phyloP scores from a whole-genome alignment of 257 asterid species.

The Gentiana macrophylla region DNA sequence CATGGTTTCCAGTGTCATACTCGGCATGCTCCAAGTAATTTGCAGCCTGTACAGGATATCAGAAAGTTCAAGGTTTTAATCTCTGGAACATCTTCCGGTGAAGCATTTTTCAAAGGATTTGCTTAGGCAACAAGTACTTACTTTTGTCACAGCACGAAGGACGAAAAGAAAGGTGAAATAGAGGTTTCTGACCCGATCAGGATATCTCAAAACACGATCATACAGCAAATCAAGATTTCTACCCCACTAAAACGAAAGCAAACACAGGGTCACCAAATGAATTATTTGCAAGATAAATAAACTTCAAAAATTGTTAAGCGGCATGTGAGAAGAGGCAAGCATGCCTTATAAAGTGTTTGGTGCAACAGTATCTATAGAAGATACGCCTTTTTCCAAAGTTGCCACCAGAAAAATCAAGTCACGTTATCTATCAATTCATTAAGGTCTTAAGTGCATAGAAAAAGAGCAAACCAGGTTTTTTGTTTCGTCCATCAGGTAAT shows the following conservation, averaged over 20 bases:
- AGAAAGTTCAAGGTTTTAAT: slow-evolving; percentile 1
- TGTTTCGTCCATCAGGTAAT: slow-evolving; percentile 55
- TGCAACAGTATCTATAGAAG: neutral
- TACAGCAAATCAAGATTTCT: slow-evolving; percentile 44
- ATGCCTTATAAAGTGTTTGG: too few relatives aligned
- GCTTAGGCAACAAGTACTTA: slow-evolving; percentile 16
- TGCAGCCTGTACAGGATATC: slow-evolving; percentile 28
- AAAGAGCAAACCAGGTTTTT: slow-evolving; percentile 34
- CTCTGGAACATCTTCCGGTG: neutral
- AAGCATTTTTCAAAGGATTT: neutral
- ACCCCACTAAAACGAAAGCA: slow-evolving; percentile 48
- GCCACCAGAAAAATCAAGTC: neutral
- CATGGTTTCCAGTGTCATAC: slow-evolving; percentile 51
- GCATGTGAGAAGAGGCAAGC: neutral
- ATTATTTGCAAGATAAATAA: slow-evolving; percentile 1
- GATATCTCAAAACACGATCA: slow-evolving; percentile 50
- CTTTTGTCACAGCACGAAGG: slow-evolving; percentile 55
- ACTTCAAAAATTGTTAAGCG: neutral
- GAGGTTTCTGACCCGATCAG: slow-evolving; percentile 55
- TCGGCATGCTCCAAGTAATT: slow-evolving; percentile 60
- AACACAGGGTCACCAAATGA: slow-evolving; percentile 1
- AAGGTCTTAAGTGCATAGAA: neutral
- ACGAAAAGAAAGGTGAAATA: slow-evolving; percentile 66
- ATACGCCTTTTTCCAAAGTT: neutral
- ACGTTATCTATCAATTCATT: neutral